Evolutionary conservation across 202 grass and related monocot species (phyloP).

Genomic region (Bolboschoenoplectus hybrid): DNA sequence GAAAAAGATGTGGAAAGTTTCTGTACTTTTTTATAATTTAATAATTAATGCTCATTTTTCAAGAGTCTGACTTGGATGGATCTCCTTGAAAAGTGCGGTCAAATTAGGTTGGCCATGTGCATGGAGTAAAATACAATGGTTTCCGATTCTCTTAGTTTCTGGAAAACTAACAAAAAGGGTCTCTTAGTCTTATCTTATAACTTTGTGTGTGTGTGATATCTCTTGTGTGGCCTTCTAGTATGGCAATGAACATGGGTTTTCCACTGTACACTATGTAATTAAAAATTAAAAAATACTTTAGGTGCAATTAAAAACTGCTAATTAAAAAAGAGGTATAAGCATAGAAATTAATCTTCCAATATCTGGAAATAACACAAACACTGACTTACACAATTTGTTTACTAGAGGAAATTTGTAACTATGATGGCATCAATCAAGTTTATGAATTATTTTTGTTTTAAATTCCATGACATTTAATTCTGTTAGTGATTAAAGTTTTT

Average conservation of each 20-base stretch:
- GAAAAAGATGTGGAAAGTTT: background rate
- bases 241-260: background rate
- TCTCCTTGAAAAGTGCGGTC: slow-evolving; percentile 14
- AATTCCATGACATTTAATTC: background rate
- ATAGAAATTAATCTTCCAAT: background rate
- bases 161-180: background rate
- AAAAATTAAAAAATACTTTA: background rate
- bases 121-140: background rate
- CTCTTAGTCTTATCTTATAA: background rate
- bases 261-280: background rate
- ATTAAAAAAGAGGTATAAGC: background rate
- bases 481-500: background rate
- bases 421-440: too few relatives aligned
- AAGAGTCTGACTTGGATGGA: slow-evolving; percentile 5
- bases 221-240: background rate
- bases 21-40: background rate
- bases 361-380: background rate
- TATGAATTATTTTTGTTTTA: too few relatives aligned
- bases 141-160: background rate
- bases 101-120: background rate
- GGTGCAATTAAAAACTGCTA: background rate
- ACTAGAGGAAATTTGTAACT: too few relatives aligned
- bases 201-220: background rate
- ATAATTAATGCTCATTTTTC: background rate
- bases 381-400: background rate